Base-by-base conservation (phyloP, 1,284 basidiomycete species). In the Puccinia novopanici region DNA sequence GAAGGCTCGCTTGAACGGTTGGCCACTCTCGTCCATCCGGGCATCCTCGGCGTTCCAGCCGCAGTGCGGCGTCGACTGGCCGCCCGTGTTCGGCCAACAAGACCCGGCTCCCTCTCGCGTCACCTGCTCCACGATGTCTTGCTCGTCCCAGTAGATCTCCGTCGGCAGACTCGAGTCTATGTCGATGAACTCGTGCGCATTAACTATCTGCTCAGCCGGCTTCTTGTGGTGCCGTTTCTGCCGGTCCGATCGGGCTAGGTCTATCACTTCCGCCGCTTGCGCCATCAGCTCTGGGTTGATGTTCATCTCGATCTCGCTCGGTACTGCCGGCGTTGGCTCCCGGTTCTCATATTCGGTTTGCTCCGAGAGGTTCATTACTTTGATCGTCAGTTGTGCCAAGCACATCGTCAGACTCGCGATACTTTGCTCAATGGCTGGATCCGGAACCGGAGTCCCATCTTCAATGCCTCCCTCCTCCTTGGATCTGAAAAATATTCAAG, bases 281-380 rank as follows among this genome's bases (percentile, higher is more conserved):
- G 68, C 54, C 40, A 67, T 57, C 40, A 72, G 27, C n/a, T 57
- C 34, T 0, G 75, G 63, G 40, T 57, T 57, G 52, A 68, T 67
- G 40, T 67, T 68, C 17, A 34, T 15, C 15, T 70, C 75, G 6
- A 45, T 40, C 9, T 77, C 75, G 12, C n/a, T 42, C 3, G 50
- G 52, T 22, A 52, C n/a, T 24, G n/a, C n/a, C n/a, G 63, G 50
- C 4, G 48, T 77, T 24, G 42, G 37, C 55, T 77, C 63, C 40
- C 52, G 37, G 12, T 50, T 24, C 9, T 65, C 19, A 19, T 70
- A 63, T 8, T 77, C 65, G 17, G 63, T 54, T 54, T 70, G 50
- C 24, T 77, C 75, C 24, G 63, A 70, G n/a, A 68, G 45, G 54
- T 77, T 68, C 63, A 77, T 77, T 17, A 68, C 77, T 72, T 71